Evolutionary conservation across 176 grass and related monocot species (phyloP), one percentile per base, ranked within the genome.

Genomic region (Cenchrus fungigraminus): DNA sequence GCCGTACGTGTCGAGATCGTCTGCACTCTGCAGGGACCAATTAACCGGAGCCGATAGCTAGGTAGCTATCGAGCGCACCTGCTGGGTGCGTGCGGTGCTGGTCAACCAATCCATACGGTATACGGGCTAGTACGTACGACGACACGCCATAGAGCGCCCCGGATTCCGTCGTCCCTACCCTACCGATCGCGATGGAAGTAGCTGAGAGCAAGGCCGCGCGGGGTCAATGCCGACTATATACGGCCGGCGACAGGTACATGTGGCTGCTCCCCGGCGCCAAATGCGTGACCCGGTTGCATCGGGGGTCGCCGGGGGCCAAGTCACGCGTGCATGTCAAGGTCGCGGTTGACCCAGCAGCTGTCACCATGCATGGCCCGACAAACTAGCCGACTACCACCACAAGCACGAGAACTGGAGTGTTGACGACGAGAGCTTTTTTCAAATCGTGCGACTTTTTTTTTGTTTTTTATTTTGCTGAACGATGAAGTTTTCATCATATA

Each of bases 181-280:
- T 63, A 74, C 13, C 51, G 31, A 78, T 79, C 14, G 13, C 58
- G 59, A 60, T 8, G 43, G 13, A 16, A 6, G 9, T 1, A 28
- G 34, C 52, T 3, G 45, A 28, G 68, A 25, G 40, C 15, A 1
- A 40, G 32, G 31, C 32, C 4, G 8, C 15, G 57, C 58, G 1
- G 45, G 20, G 79, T 81, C 79, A 45, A 56, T 81, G 65, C 65
- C 79, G 79, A 81, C 65, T 81, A 40, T 40, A 32, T 64, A 64
- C 59, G 44, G 22, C 59, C 59, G 44, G 14, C 77, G 60, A 32
- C 22, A 58, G 54, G n/a, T 77, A 74, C 32, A n/a, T 58, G 32
- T 76, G 59, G 43, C 44, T 44, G 79, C 79, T 40, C 42, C 17
- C 17, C 12, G 6, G 51, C 40, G 50, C 65, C 47, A 15, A 61